Evolutionary conservation across 169 alveolate species (phyloP), one percentile per base, ranked within the genome.

Genomic region (Cryptosporidium baileyi): DNA sequence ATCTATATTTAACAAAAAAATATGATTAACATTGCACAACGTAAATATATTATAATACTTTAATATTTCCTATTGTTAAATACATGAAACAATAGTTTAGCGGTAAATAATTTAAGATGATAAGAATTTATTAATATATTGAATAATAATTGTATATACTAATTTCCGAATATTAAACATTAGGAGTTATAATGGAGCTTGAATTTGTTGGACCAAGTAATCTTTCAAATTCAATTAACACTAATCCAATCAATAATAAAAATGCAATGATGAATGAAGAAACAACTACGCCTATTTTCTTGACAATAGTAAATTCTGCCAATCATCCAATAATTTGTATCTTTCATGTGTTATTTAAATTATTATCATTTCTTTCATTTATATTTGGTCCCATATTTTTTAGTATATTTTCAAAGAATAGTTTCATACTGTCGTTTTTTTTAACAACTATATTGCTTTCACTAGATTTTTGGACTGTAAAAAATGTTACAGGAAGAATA

Each of bases 401-500:
- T 38, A 67, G 41, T 11, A 38, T 74, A 22, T 57, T 74, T 57
- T 54, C 85, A 11, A 74, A 74, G 6, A 57, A 74, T 26, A 57
- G 91, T 40, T 93, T 90, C 51, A 89, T 92, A 13, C 30, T 89
- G 61, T 54, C 90, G 1, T 93, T 93, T 89, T 89, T 92, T 32
- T 34, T 81, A 13, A 90, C 92, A 40, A 89, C 85, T 28, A 81
- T 91, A 2, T 74, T 90, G 15, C 80, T 90, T 44, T 91, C 95
- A 13, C 63, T 91, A 34, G 96, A 93, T 82, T 93, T 93, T 40
- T 93, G 95, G 94, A 89, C 91, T 40, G 94, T 92, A 9, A 93
- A 93, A 89, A 93, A 93, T 61, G 91, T 93, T n/a, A 89, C 94
- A 44, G 96, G 96, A 15, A 60, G 96, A 41, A 67, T 93, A 36